Conservation (phyloP, 1,284 basidiomycete genomes). For the Athelia sp. region DNA sequence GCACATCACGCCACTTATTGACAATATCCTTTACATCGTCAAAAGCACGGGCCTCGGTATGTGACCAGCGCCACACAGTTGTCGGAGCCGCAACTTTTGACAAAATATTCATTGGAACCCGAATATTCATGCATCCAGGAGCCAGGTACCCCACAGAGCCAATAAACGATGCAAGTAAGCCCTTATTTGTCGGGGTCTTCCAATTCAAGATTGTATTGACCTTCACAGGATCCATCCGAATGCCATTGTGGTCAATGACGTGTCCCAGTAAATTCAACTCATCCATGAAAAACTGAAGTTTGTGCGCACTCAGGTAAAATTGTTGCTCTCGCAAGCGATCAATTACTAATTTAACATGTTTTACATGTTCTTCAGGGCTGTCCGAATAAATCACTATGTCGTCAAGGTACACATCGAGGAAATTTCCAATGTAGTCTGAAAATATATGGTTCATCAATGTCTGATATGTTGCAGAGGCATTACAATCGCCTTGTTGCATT, state of each 20-base stretch:
- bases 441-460: slow-evolving; percentile 25
- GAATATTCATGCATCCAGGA: no score
- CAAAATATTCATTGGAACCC: no score
- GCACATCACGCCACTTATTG: no score
- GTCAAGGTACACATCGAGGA: slow-evolving; percentile 26
- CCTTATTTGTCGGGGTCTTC: no score
- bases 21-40: no score
- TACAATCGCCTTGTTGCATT: no score
- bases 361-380: slow-evolving; percentile 18
- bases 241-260: slow-evolving; percentile 14
- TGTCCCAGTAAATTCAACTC: slow-evolving; percentile 17
- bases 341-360: slow-evolving; percentile 16
- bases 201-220: slow-evolving; percentile 16
- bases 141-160: no score
- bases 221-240: slow-evolving; percentile 16
- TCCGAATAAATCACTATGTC: slow-evolving; percentile 23
- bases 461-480: slow-evolving; percentile 23
- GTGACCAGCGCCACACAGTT: no score
- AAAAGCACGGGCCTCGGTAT: no score
- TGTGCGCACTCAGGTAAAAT: slow-evolving; percentile 12
- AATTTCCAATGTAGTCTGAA: slow-evolving; percentile 18
- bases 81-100: no score
- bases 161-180: no score
- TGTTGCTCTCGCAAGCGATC: no score
- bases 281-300: slow-evolving; percentile 16